phyloP scores from a whole-genome alignment of 2,329 filamentous ascomycete species.

The Calonectria hawksworthii region DNA sequence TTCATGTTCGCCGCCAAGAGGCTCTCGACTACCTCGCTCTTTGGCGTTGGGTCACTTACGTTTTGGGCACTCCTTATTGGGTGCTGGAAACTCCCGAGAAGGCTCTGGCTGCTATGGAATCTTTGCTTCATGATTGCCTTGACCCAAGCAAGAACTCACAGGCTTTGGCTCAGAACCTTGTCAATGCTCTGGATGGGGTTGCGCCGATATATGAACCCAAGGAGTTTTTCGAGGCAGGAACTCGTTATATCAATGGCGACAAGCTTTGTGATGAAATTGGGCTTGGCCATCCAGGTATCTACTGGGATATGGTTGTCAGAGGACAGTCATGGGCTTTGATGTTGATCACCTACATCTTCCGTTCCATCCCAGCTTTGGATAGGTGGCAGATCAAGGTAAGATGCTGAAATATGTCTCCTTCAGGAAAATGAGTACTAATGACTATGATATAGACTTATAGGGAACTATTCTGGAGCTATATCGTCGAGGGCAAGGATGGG shows the following conservation, averaged over 20 bases:
- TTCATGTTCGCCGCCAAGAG: slow-evolving; percentile 22
- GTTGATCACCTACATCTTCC: slow-evolving; percentile 1
- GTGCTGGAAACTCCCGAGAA: slow-evolving; percentile 10
- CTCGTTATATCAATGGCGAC: slow-evolving; percentile 16
- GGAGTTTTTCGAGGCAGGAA: slow-evolving; percentile 13
- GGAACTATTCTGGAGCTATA: slow-evolving; percentile 2
- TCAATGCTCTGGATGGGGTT: neutral
- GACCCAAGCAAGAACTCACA: neutral
- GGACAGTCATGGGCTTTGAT: slow-evolving; percentile 11
- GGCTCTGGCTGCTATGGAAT: slow-evolving; percentile 7
- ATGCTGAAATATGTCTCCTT: too few species aligned
- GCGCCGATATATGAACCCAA: slow-evolving; percentile 8
- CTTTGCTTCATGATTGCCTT: slow-evolving; percentile 7
- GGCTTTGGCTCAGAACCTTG: neutral
- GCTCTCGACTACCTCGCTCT: slow-evolving; percentile 22
- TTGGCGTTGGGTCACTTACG: slow-evolving; percentile 20
- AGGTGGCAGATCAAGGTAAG: slow-evolving; percentile 16
- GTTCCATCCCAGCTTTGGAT: slow-evolving; percentile 3
- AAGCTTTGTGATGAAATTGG: slow-evolving; percentile 14
- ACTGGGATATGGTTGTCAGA: slow-evolving; percentile 9
- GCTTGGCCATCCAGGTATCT: neutral
- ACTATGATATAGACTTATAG: neutral
- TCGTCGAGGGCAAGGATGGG: slow-evolving; percentile 11
- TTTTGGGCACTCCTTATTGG: slow-evolving; percentile 6
- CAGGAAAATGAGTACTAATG: neutral